Percentiles rank a stretch among this genome's conserved stretches.
These are phyloP conservation scores for Russula sp. DNA, from an alignment of 768 basidiomycete genomes.

Conservation along the genomic window DNA sequence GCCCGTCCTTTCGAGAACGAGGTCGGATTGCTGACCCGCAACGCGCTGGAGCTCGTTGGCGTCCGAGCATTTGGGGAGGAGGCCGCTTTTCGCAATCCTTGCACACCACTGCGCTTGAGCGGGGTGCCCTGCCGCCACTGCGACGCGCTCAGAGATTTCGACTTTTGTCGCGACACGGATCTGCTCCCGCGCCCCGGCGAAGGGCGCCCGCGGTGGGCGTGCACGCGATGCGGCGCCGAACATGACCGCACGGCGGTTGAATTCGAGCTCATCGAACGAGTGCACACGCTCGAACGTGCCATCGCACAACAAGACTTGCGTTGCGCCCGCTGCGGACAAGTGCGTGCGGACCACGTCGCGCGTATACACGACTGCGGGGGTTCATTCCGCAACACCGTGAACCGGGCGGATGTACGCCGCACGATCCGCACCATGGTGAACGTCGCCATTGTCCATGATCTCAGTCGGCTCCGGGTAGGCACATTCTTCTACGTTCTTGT, in stretches of 20 bases:
- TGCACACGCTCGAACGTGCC: slow-evolving; percentile 60
- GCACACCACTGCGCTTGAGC: slow-evolving; percentile 75
- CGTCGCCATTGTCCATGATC: slow-evolving; percentile 67
- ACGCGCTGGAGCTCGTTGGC: slow-evolving; percentile 79
- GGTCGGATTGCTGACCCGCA: slow-evolving; percentile 83
- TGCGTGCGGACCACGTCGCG: slow-evolving; percentile 84
- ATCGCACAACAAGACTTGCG: slow-evolving; percentile 88
- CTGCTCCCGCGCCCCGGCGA: slow-evolving; percentile 55
- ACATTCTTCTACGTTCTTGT: slow-evolving; percentile 9
- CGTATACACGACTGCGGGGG: slow-evolving; percentile 87
- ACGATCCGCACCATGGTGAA: slow-evolving; percentile 79
- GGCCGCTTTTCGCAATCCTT: slow-evolving; percentile 86
- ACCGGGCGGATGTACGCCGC: slow-evolving; percentile 63
- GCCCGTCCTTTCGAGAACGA: slow-evolving; percentile 81
- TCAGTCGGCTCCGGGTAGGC: slow-evolving; percentile 58
- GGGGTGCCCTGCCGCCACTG: slow-evolving; percentile 88
- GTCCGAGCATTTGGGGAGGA: slow-evolving; percentile 83
- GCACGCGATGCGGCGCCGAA: slow-evolving; percentile 70
- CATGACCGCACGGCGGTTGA: slow-evolving; percentile 89
- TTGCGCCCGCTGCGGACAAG: slow-evolving; percentile 85
- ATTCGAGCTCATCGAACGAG: slow-evolving; percentile 72
- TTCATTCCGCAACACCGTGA: slow-evolving; percentile 64
- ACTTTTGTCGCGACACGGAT: slow-evolving; percentile 90
- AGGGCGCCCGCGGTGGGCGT: slow-evolving; percentile 56
- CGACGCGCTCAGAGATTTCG: slow-evolving; percentile 82